These are phyloP conservation scores for Fusarium gaditjirri DNA, from an alignment of 2,329 filamentous ascomycete genomes.

Conservation along the genomic window DNA sequence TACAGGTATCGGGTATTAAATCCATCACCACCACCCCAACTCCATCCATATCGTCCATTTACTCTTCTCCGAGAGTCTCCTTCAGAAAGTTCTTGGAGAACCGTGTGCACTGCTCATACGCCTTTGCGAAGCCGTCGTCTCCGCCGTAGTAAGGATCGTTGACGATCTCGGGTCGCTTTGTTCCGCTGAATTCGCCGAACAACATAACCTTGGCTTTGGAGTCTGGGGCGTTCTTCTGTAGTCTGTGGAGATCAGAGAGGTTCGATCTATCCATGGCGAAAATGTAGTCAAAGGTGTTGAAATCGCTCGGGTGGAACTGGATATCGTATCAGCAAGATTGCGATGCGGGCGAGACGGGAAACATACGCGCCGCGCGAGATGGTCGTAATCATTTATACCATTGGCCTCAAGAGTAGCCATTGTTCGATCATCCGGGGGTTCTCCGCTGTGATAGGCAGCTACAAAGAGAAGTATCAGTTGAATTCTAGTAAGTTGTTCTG, in stretches of 20 bases:
- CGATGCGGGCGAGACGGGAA: neutral
- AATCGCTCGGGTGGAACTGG: constrained; percentile 73
- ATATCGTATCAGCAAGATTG: constrained; percentile 10
- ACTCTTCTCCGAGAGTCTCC: constrained; percentile 55
- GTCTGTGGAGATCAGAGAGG: constrained; percentile 73
- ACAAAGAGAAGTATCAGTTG: constrained; percentile 12
- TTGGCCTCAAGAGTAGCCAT: constrained; percentile 80
- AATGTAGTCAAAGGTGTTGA: constrained; percentile 89
- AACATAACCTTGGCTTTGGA: constrained; percentile 76
- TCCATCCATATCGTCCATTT: neutral
- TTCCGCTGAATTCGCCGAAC: constrained; percentile 84
- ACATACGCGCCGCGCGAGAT: constrained; percentile 78
- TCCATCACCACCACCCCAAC: constrained; percentile 2
- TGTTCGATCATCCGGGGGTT: constrained; percentile 82
- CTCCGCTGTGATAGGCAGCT: constrained; percentile 85
- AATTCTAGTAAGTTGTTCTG: neutral
- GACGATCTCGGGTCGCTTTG: constrained; percentile 73
- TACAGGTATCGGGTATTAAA: constrained; percentile 43
- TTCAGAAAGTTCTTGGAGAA: constrained; percentile 82
- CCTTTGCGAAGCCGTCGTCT: constrained; percentile 79
- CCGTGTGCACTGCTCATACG: constrained; percentile 84
- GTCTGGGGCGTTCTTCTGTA: constrained; percentile 67
- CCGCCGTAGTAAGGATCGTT: constrained; percentile 95
- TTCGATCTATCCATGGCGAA: constrained; percentile 94
- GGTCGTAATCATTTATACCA: constrained; percentile 80